phyloP scores from a whole-genome alignment of 108 stramenopile genomes.

The Nitzschia sp. region DNA sequence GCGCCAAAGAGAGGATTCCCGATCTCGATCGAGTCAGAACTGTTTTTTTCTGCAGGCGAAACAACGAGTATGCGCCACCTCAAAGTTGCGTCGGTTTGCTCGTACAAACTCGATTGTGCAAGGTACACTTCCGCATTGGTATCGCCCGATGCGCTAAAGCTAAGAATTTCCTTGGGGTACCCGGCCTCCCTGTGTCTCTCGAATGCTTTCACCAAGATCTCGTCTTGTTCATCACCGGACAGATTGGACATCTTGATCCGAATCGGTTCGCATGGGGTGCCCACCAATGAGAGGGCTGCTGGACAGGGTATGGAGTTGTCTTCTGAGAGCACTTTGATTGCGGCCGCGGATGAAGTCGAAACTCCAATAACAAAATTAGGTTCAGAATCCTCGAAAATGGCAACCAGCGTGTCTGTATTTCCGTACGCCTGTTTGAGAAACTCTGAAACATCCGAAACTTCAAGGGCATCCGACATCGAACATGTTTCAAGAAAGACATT shows the following conservation, averaged over 20 bases:
- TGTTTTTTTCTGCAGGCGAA: conserved; percentile 18
- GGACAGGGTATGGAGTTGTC: conserved; percentile 21
- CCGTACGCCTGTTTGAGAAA: conserved; percentile 28
- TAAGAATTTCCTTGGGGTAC: conserved; percentile 22
- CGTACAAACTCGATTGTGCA: no score
- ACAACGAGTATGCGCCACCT: conserved; percentile 40
- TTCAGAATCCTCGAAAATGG: conserved; percentile 34
- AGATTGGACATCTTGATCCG: conserved; percentile 16
- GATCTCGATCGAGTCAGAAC: conserved; percentile 2
- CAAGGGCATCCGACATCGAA: not conserved
- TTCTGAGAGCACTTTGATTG: conserved; percentile 11
- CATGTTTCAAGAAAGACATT: no score
- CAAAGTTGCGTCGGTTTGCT: no score
- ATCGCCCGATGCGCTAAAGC: not conserved
- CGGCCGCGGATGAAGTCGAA: conserved; percentile 29
- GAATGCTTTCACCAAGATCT: conserved; percentile 23
- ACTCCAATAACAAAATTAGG: conserved; percentile 43
- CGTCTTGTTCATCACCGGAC: conserved; percentile 12
- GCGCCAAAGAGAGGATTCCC: conserved; percentile 25
- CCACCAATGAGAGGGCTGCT: not conserved
- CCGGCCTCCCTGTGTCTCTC: conserved; percentile 14
- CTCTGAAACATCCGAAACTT: conserved; percentile 6
- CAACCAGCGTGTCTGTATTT: conserved; percentile 12
- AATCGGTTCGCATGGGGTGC: conserved; percentile 24
- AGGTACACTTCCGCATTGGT: conserved; percentile 11